Percentiles rank a stretch among this genome's conserved stretches.
phyloP scores from a whole-genome alignment of 495 filamentous ascomycete species.

The Lindgomyces ingoldianus region DNA sequence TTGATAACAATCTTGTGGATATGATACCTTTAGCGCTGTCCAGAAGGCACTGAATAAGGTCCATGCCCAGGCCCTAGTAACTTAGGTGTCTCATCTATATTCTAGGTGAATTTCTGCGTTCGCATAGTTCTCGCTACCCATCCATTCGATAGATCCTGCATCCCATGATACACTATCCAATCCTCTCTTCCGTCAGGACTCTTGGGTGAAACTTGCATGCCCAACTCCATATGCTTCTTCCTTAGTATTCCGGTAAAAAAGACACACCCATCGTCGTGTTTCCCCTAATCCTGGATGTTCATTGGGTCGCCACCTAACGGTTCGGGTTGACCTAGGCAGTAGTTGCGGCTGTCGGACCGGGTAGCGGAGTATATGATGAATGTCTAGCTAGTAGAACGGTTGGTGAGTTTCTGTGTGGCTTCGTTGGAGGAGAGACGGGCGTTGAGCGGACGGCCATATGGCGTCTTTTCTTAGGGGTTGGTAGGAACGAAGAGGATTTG shows the following conservation, averaged over 20 bases:
- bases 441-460: constrained; percentile 50
- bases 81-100: constrained; percentile 44
- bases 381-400: constrained; percentile 50
- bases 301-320: constrained; percentile 54
- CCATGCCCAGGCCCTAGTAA: constrained; percentile 48
- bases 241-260: constrained; percentile 54
- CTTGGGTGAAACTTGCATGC: constrained; percentile 52
- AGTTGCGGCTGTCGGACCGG: constrained; percentile 50
- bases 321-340: constrained; percentile 50
- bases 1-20: too few species aligned
- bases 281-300: constrained; percentile 52
- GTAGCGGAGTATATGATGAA: constrained; percentile 54
- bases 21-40: constrained; percentile 30
- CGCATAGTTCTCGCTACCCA: constrained; percentile 47
- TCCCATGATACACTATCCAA: constrained; percentile 56
- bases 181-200: constrained; percentile 51
- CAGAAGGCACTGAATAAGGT: constrained; percentile 44
- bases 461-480: constrained; percentile 53
- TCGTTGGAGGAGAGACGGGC: constrained; percentile 52
- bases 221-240: constrained; percentile 52
- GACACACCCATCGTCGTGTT: constrained; percentile 49
- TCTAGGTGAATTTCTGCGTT: constrained; percentile 47
- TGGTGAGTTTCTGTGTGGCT: constrained; percentile 53
- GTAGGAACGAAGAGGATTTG: constrained; percentile 50
- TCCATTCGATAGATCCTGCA: constrained; percentile 44